A percentile compares a stretch with the other conserved stretches of the same genome.
Conservation (phyloP, 331 rosid species). For the Rhamnella rubrinervis region DNA sequence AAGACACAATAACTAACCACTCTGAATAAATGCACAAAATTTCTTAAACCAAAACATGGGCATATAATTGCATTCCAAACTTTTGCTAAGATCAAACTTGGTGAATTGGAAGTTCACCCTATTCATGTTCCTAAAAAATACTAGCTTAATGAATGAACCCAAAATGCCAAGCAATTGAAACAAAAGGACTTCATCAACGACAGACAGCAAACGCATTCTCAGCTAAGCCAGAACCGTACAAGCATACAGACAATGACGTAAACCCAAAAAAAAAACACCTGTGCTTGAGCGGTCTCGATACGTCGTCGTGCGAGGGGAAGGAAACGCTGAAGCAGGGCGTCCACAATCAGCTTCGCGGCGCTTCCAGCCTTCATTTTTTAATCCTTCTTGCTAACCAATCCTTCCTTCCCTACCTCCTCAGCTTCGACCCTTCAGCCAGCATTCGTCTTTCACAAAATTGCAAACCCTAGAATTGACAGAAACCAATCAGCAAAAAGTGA, state of each 20-base stretch:
- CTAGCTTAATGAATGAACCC: neutral
- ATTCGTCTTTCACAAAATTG: constrained; percentile 12
- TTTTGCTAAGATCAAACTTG: no score
- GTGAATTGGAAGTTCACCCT: no score
- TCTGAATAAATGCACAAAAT: no score
- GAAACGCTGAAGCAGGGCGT: constrained; percentile 95
- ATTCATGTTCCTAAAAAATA: neutral
- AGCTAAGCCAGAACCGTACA: neutral
- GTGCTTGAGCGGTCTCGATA: constrained; percentile 99
- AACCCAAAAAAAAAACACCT: constrained; percentile 33
- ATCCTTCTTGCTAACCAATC: neutral
- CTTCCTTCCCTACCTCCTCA: constrained; percentile 3
- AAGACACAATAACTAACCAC: no score
- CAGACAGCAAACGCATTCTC: neutral
- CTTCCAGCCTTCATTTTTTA: constrained; percentile 80
- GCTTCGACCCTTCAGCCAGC: constrained; percentile 23
- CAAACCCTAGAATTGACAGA: constrained; percentile 14
- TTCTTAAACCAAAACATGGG: no score
- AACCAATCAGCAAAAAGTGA: neutral
- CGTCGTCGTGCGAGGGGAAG: constrained; percentile 99
- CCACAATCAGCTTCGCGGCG: constrained; percentile 97
- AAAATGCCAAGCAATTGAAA: neutral
- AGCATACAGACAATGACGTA: neutral
- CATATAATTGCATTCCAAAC: no score
- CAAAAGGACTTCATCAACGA: neutral